phyloP scores from a whole-genome alignment of 2,329 filamentous ascomycete species.

The Dactylellina leptospora region DNA sequence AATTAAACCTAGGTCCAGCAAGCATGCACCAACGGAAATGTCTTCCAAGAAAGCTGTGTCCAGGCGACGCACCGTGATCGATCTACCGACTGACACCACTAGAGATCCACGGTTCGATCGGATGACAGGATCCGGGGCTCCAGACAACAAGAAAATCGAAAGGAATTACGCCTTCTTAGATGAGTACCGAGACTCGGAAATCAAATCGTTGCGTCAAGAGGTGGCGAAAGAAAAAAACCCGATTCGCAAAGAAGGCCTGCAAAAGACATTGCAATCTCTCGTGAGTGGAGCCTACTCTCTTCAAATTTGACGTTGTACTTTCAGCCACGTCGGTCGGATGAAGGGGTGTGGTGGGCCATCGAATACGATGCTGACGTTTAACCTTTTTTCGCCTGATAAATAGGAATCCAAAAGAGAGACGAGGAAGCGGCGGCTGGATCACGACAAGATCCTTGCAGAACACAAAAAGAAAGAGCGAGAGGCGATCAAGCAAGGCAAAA shows the following conservation, averaged over 20 bases:
- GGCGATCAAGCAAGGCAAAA: conserved; percentile 84
- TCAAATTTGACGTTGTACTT: not conserved
- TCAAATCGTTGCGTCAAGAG: conserved; percentile 74
- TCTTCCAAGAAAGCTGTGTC: conserved; percentile 85
- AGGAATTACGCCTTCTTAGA: conserved; percentile 88
- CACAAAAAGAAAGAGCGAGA: conserved; percentile 86
- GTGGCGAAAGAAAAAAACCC: conserved; percentile 74
- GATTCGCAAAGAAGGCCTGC: conserved; percentile 73
- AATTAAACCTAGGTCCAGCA: conserved; percentile 68
- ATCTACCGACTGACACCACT: conserved; percentile 63
- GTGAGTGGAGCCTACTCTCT: conserved; percentile 46
- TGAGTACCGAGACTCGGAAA: conserved; percentile 84
- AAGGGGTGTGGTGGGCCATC: conserved; percentile 8
- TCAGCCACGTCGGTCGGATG: conserved; percentile 27
- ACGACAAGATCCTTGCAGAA: conserved; percentile 74
- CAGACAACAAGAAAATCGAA: conserved; percentile 69
- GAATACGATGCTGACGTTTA: conserved; percentile 47
- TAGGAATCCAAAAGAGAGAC: conserved; percentile 76
- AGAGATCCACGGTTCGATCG: conserved; percentile 92
- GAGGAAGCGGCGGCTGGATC: conserved; percentile 73
- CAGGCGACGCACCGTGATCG: conserved; percentile 78
- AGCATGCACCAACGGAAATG: conserved; percentile 87
- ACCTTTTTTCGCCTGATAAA: conserved; percentile 22
- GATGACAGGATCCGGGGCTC: conserved; percentile 63
- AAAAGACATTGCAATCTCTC: conserved; percentile 78